Evolutionary conservation across 768 basidiomycete species (phyloP), one percentile per base, ranked within the genome.

Genomic region (Boletus speciosus): DNA sequence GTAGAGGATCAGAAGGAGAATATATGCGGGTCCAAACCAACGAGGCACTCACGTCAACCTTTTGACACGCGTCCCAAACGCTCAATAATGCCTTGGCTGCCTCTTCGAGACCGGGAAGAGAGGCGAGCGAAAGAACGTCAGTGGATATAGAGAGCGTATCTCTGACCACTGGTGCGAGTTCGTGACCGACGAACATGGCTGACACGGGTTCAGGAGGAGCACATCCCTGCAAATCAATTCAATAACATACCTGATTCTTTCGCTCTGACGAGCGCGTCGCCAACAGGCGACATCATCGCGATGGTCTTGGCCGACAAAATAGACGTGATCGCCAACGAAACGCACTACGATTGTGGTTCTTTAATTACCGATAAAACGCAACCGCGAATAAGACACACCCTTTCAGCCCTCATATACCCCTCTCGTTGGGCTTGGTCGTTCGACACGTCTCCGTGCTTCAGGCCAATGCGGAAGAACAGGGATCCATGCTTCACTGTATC

Each of bases 41-140:
- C 7, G 5, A 29, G 9, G 23, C 1, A 72, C 83, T 61, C 57
- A 88, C 86, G 48, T 86, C 84, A 11, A 88, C 82, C 23, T 69
- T 61, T 52, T 83, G 75, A 6, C 84, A 73, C 0, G 82, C 73
- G 41, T 83, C 79, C 87, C 87, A 89, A n/a, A 89, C 84, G 9
- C 63, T 66, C 16, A 87, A 59, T 45, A 89, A 62, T 4, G 76
- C 77, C 39, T 68, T 73, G 0, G 81, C 85, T 0, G 80, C 82
- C 12, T 73, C 70, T 5, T 73, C 70, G 7, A 89, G 71, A 0
- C 83, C 84, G 0, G 79, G 76, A 14, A 88, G 62, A 10, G 87
- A 87, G 0, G 73, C 78, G 29, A 81, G 74, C n/a, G 74, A 63
- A 43, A 81, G 56, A 21, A 74, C 39, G 19, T 75, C 70, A 12